Conservation (phyloP, 768 basidiomycete species). For the Suillus clintonianus region DNA sequence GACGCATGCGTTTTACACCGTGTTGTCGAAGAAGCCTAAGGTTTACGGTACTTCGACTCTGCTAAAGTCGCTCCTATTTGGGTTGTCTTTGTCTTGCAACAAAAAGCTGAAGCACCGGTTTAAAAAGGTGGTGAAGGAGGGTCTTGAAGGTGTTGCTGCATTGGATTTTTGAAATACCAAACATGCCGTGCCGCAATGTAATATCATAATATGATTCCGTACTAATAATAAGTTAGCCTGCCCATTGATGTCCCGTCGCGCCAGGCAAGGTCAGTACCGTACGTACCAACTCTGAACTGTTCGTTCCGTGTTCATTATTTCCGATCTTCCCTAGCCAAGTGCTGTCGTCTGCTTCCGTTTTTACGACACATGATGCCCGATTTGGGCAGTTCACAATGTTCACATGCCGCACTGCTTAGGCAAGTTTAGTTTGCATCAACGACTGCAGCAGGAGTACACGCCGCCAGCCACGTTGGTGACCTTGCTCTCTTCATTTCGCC, state of each 20-base stretch:
- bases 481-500: background rate
- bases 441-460: background rate
- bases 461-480: background rate
- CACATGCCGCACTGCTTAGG: background rate
- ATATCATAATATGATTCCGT: background rate
- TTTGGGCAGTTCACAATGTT: background rate
- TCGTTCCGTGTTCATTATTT: background rate
- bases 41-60: slow-evolving; percentile 44
- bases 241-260: background rate
- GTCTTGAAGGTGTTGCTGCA: slow-evolving; percentile 31
- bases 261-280: background rate
- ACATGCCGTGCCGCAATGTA: background rate
- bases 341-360: background rate
- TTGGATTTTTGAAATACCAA: slow-evolving; percentile 16
- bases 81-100: slow-evolving; percentile 50
- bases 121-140: slow-evolving; percentile 47
- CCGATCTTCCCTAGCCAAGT: background rate
- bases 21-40: slow-evolving; percentile 56
- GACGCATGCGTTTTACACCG: slow-evolving; percentile 71
- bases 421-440: background rate
- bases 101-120: slow-evolving; percentile 47
- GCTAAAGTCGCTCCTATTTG: slow-evolving; percentile 49
- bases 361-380: background rate
- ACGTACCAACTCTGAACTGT: background rate
- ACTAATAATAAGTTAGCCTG: too few species aligned